phyloP scores from a whole-genome alignment of 2,329 filamentous ascomycete genomes.

The Fonsecaea pedrosoi region DNA sequence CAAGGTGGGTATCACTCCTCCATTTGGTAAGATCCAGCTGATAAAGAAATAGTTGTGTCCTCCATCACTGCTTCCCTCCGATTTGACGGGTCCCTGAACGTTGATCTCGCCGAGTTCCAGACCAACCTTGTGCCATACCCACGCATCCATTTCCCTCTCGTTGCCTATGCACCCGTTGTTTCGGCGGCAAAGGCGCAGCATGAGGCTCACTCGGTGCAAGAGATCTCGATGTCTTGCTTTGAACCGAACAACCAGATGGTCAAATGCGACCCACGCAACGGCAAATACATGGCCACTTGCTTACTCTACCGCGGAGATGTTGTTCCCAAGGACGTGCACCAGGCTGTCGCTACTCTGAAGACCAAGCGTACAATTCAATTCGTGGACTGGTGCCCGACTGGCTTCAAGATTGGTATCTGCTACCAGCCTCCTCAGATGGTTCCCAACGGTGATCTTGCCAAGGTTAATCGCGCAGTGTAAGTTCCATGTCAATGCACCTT shows the following conservation, averaged over 20 bases:
- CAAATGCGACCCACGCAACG: constrained; percentile 97
- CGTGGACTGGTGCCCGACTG: constrained; percentile 99
- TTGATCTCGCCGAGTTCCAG: constrained; percentile 99
- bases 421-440: constrained; percentile 97
- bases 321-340: constrained; percentile 93
- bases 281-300: constrained; percentile 99
- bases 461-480: constrained; percentile 97
- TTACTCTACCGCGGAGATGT: constrained; percentile 98
- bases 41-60: constrained; percentile 75
- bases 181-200: constrained; percentile 94
- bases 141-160: constrained; percentile 98
- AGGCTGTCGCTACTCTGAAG: constrained; percentile 93
- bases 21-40: constrained; percentile 37
- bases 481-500: constrained; percentile 49
- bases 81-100: constrained; percentile 98
- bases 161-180: constrained; percentile 93
- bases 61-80: constrained; percentile 98
- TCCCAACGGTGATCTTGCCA: constrained; percentile 94
- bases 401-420: constrained; percentile 99
- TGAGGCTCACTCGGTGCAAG: constrained; percentile 96
- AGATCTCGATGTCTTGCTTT: constrained; percentile 99
- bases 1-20: constrained; percentile 67
- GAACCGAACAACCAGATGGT: constrained; percentile 99
- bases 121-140: constrained; percentile 99
- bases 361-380: constrained; percentile 99